phyloP scores from a whole-genome alignment of 2,329 filamentous ascomycete species.

The Arthrinium puccinioides region DNA sequence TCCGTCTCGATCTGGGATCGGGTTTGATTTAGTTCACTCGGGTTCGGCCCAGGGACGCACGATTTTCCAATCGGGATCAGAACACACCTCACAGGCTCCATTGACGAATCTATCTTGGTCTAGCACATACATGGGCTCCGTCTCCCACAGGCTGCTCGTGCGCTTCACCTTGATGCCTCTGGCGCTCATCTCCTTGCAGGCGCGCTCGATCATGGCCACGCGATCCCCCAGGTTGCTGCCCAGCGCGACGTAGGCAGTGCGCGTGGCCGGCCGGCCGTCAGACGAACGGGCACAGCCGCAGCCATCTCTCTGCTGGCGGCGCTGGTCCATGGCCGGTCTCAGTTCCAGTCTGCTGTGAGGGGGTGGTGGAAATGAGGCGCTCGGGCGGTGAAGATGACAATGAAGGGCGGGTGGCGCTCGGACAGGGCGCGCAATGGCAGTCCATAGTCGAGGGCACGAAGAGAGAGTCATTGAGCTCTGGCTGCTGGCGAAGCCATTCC shows the following conservation, averaged over 20 bases:
- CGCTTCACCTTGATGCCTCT: conserved; percentile 65
- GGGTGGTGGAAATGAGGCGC: neutral
- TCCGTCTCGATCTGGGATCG: conserved; percentile 66
- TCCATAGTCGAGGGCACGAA: conserved; percentile 20
- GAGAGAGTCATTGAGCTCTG: conserved; percentile 16
- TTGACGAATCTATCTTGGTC: conserved; percentile 88
- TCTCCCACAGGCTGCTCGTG: conserved; percentile 91
- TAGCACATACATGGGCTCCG: conserved; percentile 90
- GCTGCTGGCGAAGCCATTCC: too few species aligned
- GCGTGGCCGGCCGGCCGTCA: conserved; percentile 19
- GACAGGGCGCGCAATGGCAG: conserved; percentile 14
- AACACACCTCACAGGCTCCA: conserved; percentile 78
- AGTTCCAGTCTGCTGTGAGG: too few species aligned
- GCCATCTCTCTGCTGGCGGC: conserved; percentile 12
- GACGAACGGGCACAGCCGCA: conserved; percentile 11
- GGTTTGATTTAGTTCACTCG: conserved; percentile 4
- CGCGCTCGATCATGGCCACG: conserved; percentile 75
- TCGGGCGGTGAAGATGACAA: neutral
- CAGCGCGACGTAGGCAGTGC: conserved; percentile 71
- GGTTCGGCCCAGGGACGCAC: neutral
- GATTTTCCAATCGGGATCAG: neutral
- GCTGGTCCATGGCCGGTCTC: conserved; percentile 3
- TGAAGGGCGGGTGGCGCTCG: conserved; percentile 5
- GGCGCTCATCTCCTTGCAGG: conserved; percentile 69
- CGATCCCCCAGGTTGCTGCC: conserved; percentile 91